A percentile compares a stretch with the other conserved stretches of the same genome.
Evolutionary conservation across 768 basidiomycete species (phyloP).

Genomic region (Amanita rimosa): DNA sequence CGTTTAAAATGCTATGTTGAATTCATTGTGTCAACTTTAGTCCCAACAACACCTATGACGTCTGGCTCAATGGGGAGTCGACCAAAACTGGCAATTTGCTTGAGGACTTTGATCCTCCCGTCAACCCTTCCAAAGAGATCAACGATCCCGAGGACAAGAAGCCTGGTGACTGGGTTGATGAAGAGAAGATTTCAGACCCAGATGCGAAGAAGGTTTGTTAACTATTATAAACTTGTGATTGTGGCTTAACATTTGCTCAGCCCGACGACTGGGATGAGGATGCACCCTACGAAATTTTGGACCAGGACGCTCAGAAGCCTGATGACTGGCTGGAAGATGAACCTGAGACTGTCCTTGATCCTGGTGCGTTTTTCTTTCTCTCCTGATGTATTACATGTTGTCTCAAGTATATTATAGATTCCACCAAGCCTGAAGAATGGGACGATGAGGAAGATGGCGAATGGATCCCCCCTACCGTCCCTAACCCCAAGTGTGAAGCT

Average conservation of each 20-base stretch:
- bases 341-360: constrained; percentile 70
- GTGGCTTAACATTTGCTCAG: constrained; percentile 21
- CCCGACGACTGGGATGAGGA: constrained; percentile 98
- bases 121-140: constrained; percentile 91
- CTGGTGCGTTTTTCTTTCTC: constrained; percentile 35
- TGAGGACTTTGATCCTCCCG: constrained; percentile 86
- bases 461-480: constrained; percentile 85
- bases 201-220: constrained; percentile 64
- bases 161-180: constrained; percentile 89
- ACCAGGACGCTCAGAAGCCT: constrained; percentile 82
- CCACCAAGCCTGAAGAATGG: constrained; percentile 98
- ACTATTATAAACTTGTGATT: background rate
- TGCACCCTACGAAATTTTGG: constrained; percentile 84
- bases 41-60: constrained; percentile 91
- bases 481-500: constrained; percentile 84
- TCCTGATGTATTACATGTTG: background rate
- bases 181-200: constrained; percentile 74
- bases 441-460: constrained; percentile 99
- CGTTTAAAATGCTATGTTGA: constrained; percentile 4
- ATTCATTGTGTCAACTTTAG: constrained; percentile 22
- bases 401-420: constrained; percentile 31
- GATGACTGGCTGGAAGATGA: constrained; percentile 96
- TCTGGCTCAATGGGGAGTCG: constrained; percentile 80
- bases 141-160: constrained; percentile 89
- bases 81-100: constrained; percentile 75